These are phyloP conservation scores for Crucihimalaya himalaica DNA, from an alignment of 345 rosid genomes.

Conservation along the genomic window DNA sequence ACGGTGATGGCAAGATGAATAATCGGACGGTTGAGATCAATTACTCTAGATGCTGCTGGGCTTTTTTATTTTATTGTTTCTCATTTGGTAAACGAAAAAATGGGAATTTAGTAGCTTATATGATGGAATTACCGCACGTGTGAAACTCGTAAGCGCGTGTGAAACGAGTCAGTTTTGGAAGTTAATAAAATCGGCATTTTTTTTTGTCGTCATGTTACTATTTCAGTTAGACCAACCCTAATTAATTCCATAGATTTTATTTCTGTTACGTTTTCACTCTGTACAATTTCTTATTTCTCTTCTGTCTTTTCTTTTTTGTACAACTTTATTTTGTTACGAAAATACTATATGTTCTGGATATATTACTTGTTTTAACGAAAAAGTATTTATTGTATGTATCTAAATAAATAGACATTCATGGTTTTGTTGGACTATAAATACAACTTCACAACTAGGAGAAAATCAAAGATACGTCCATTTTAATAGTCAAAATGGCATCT, in stretches of 20 bases:
- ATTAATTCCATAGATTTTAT: not conserved
- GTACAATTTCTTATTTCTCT: not conserved
- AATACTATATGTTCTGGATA: too few relatives aligned
- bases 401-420: not conserved
- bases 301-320: too few relatives aligned
- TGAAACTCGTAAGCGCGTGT: slow-evolving; percentile 24
- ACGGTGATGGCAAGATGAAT: slow-evolving; percentile 22
- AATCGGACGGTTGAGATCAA: slow-evolving; percentile 40
- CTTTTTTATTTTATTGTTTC: not conserved
- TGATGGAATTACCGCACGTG: slow-evolving; percentile 29
- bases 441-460: too few relatives aligned
- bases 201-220: not conserved
- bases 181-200: slow-evolving; percentile 5
- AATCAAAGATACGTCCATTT: slow-evolving; percentile 29
- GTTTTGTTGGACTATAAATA: not conserved
- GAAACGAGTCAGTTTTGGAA: slow-evolving; percentile 38
- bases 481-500: slow-evolving; percentile 33
- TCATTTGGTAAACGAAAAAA: not conserved
- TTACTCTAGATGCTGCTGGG: slow-evolving; percentile 19
- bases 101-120: not conserved
- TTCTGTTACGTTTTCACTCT: slow-evolving; percentile 10
- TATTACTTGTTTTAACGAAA: too few relatives aligned
- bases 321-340: too few relatives aligned
- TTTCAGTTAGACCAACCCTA: slow-evolving; percentile 15
- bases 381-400: too few relatives aligned